Evolutionary conservation across 768 basidiomycete genomes (phyloP), one percentile per base, ranked within the genome.

Genomic region (Boletus reticulatus): DNA sequence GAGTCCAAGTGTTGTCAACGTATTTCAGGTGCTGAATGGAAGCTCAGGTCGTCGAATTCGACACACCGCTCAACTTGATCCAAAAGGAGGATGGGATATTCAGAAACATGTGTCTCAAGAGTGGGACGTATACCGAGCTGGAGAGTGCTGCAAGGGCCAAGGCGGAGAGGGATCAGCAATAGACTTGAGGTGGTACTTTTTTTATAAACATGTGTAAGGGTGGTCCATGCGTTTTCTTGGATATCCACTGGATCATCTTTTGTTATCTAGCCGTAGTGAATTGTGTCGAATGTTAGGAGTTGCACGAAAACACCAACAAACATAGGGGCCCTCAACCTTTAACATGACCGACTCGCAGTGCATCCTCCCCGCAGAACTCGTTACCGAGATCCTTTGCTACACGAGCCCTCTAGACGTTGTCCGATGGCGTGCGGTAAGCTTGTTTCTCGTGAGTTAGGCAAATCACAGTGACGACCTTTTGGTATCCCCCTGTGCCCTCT

Each of bases 1-100:
- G 22, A 1, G 69, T 60, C 9, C 1, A 10, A 2, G 13, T 37
- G 36, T 13, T 16, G n/a, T 3, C 12, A 11, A 9, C 11, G 36
- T 29, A 9, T 55, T 45, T 41, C 16, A 4, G 20, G n/a, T 42
- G 37, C 42, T 55, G 19, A 59, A 2, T 39, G 6, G 34, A 7
- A 4, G 4, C n/a, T 3, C 43, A 68, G 78, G 69, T 88, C 45
- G 80, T 72, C 11, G 85, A 88, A 67, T 84, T 88, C 52, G 89
- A 90, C 65, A 88, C 87, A 2, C 89, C 89, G 0, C 76, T 78
- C 67, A 84, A 83, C 51, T 69, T 92, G 55, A 87, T 88, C 49
- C 74, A 75, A 48, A 84, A 80, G 52, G 79, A 82, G 44, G 76
- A 78, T 48, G 85, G 89, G 0, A 76, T 85, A n/a, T 88, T 88